Conservation (phyloP, 2,329 filamentous ascomycete genomes). For the Arthrobotrys megalospora region DNA sequence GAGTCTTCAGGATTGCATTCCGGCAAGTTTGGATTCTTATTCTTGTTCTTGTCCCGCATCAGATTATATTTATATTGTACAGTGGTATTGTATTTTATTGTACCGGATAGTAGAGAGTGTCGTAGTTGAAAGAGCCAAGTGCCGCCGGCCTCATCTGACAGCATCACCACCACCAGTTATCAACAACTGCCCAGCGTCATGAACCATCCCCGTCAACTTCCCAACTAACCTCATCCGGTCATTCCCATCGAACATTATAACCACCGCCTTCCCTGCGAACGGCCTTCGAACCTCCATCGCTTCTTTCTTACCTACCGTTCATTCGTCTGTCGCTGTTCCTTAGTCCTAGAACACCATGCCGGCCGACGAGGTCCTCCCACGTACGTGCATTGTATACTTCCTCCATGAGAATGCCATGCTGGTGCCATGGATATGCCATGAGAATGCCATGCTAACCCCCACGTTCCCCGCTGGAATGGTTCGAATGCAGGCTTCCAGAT, state of each 20-base stretch:
- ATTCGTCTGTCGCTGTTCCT: conserved; percentile 17
- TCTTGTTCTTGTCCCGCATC: background rate
- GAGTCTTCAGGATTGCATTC: background rate
- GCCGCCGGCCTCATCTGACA: conserved; percentile 30
- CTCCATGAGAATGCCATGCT: conserved; percentile 10
- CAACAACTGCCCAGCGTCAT: conserved; percentile 23
- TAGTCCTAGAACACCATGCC: conserved; percentile 47
- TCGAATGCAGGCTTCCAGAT: conserved; percentile 62
- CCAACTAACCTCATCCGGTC: conserved; percentile 30
- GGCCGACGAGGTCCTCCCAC: conserved; percentile 57
- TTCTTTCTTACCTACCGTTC: conserved; percentile 5
- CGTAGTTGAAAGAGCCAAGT: background rate
- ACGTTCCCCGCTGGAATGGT: conserved; percentile 5
- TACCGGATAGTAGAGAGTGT: background rate
- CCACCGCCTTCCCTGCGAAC: conserved; percentile 8
- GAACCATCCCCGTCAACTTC: conserved; percentile 27
- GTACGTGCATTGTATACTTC: conserved; percentile 33
- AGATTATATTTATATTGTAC: background rate
- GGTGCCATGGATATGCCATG: conserved; percentile 6
- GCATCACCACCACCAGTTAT: conserved; percentile 8
- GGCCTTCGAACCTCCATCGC: conserved; percentile 15
- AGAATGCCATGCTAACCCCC: conserved; percentile 24
- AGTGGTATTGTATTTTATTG: background rate
- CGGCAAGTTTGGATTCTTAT: too few species aligned
- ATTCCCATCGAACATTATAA: background rate